These are phyloP conservation scores for Saccharomyces uvarum DNA, from an alignment of 1,139 yeast species.

Conservation along the genomic window DNA sequence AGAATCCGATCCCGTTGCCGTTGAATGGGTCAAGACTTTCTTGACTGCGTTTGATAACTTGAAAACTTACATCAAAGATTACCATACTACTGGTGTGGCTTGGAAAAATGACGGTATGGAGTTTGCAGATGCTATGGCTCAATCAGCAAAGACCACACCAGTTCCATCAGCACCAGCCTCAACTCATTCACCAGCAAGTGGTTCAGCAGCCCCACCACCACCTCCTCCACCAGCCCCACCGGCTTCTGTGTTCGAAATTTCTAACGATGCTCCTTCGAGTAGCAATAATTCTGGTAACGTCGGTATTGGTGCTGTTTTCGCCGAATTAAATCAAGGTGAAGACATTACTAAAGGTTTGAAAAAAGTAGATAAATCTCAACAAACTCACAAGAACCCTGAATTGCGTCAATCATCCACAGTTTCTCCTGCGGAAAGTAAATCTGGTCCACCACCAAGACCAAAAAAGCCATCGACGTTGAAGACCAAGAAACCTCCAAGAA, in stretches of 20 bases:
- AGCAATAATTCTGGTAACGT: slow-evolving; percentile 26
- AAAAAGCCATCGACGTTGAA: slow-evolving; percentile 61
- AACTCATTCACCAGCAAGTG: slow-evolving; percentile 28
- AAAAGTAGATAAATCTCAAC: slow-evolving; percentile 87
- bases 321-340: slow-evolving; percentile 83
- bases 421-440: slow-evolving; percentile 36
- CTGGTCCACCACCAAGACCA: slow-evolving; percentile 45
- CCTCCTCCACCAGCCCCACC: slow-evolving; percentile 67
- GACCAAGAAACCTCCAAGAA: slow-evolving; percentile 61
- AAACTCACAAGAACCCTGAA: slow-evolving; percentile 90
- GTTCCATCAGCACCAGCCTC: slow-evolving; percentile 13
- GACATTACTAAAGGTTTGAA: slow-evolving; percentile 75
- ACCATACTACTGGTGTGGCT: slow-evolving; percentile 71
- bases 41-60: slow-evolving; percentile 59
- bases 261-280: slow-evolving; percentile 16
- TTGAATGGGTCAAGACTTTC: slow-evolving; percentile 73
- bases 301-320: slow-evolving; percentile 81
- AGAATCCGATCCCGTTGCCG: slow-evolving; percentile 58
- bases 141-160: slow-evolving; percentile 16
- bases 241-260: slow-evolving; percentile 51
- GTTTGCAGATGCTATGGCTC: slow-evolving; percentile 41
- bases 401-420: slow-evolving; percentile 46
- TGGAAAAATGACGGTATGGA: slow-evolving; percentile 61
- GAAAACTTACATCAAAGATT: slow-evolving; percentile 63
- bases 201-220: slow-evolving; percentile 33